A percentile compares a stretch with the other conserved stretches of the same genome.
These are phyloP conservation scores for Camellia sinensis DNA, from an alignment of 148 eudicot genomes.

Conservation along the genomic window DNA sequence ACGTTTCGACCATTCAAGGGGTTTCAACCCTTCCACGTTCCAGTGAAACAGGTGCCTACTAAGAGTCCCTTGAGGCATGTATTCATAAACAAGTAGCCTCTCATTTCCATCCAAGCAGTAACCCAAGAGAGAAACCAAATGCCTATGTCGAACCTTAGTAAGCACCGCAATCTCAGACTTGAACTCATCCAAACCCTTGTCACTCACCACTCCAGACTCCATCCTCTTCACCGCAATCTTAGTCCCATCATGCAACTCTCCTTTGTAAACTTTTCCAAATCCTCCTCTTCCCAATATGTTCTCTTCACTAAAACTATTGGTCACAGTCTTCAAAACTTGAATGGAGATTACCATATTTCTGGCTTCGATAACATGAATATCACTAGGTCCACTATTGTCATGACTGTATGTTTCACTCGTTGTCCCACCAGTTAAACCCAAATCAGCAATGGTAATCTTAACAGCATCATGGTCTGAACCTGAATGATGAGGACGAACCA, in stretches of 20 bases:
- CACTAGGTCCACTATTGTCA: constrained; percentile 33
- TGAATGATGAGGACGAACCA: constrained; percentile 58
- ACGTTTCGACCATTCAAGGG: constrained; percentile 38
- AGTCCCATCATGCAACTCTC: constrained; percentile 59
- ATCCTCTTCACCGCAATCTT: constrained; percentile 62
- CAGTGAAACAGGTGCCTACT: constrained; percentile 50
- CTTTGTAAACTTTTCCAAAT: constrained; percentile 63
- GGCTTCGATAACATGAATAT: constrained; percentile 45
- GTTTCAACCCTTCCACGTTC: constrained; percentile 41
- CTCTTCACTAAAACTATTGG: constrained; percentile 43
- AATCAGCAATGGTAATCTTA: constrained; percentile 55
- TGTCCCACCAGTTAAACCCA: constrained; percentile 36
- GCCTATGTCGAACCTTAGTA: constrained; percentile 62
- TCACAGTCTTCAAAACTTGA: constrained; percentile 44
- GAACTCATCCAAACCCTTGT: constrained; percentile 58
- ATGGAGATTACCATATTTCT: constrained; percentile 49
- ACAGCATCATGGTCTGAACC: constrained; percentile 56
- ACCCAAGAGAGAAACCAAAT: constrained; percentile 58
- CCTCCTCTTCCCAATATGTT: constrained; percentile 58
- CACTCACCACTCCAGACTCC: constrained; percentile 46
- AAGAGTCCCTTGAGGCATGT: constrained; percentile 64
- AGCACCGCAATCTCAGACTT: constrained; percentile 63
- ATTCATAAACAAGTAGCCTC: constrained; percentile 67
- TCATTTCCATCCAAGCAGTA: constrained; percentile 58
- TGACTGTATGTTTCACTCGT: constrained; percentile 43